Conservation (phyloP, 805 yeast species). For the Wickerhamiella dianesei region DNA sequence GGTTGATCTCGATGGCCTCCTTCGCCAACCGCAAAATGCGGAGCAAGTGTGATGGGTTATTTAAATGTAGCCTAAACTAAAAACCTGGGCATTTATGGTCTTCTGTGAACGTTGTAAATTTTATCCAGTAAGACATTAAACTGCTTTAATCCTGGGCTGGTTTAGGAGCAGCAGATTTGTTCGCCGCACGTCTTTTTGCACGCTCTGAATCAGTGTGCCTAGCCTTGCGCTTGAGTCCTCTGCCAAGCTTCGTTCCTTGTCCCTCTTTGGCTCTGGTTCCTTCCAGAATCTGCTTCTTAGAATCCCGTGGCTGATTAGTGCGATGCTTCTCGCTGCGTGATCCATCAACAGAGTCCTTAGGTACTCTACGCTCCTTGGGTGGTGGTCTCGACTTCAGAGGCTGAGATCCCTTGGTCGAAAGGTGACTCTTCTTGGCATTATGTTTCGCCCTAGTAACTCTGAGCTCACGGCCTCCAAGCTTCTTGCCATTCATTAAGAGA, state of each 20-base stretch:
- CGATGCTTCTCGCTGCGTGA: background rate
- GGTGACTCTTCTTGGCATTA: slow-evolving; percentile 1
- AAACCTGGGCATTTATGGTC: no score
- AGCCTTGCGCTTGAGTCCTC: slow-evolving; percentile 12
- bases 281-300: slow-evolving; percentile 15
- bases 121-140: no score
- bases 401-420: background rate
- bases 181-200: background rate
- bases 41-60: no score
- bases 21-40: no score
- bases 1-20: slow-evolving; percentile 2
- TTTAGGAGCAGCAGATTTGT: slow-evolving; percentile 4
- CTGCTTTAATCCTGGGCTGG: background rate
- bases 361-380: background rate
- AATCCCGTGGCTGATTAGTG: slow-evolving; percentile 1
- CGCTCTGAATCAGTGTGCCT: slow-evolving; percentile 6
- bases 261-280: slow-evolving; percentile 23
- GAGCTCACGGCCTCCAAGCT: slow-evolving; percentile 43
- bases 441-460: slow-evolving; percentile 60
- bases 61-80: no score
- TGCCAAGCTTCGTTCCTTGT: slow-evolving; percentile 9
- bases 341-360: background rate
- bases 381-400: background rate
- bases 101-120: no score
- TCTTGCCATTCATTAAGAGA: slow-evolving; percentile 58